phyloP scores from a whole-genome alignment of 2,329 filamentous ascomycete species.

The Tolypocladium sp. region DNA sequence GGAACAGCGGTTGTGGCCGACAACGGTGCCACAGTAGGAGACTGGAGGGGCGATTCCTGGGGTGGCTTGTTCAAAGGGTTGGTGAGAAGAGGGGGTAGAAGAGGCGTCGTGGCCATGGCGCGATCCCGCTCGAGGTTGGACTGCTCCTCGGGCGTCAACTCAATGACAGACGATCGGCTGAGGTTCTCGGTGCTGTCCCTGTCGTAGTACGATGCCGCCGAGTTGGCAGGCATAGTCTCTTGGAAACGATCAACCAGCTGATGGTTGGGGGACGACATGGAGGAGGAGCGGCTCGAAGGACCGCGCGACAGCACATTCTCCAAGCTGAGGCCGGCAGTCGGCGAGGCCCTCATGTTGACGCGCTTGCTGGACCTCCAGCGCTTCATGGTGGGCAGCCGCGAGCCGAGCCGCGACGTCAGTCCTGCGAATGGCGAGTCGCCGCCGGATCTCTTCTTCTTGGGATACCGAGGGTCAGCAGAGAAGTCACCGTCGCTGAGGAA shows the following conservation, averaged over 20 bases:
- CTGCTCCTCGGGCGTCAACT: conserved; percentile 25
- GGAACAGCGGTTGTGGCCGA: conserved; percentile 13
- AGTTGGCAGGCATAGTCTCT: conserved; percentile 51
- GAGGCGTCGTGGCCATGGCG: conserved; percentile 64
- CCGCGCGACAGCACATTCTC: conserved; percentile 66
- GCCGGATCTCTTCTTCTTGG: conserved; percentile 46
- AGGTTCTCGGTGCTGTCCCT: conserved; percentile 46
- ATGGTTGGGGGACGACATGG: conserved; percentile 55
- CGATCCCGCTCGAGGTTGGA: conserved; percentile 48
- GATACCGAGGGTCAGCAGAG: conserved; percentile 28
- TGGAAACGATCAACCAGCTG: conserved; percentile 31
- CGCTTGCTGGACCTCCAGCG: conserved; percentile 40
- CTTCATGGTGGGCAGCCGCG: conserved; percentile 45
- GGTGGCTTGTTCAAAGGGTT: conserved; percentile 45
- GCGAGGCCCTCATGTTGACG: conserved; percentile 38
- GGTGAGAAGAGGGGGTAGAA: conserved; percentile 73
- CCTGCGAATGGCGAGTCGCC: conserved; percentile 51
- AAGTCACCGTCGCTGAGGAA: conserved; percentile 58
- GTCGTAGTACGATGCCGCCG: conserved; percentile 50
- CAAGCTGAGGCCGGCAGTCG: conserved; percentile 74
- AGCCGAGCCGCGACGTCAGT: conserved; percentile 56
- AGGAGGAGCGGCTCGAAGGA: conserved; percentile 70
- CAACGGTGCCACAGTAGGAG: conserved; percentile 43
- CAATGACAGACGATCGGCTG: conserved; percentile 35
- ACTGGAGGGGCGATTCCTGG: conserved; percentile 75